Base-by-base conservation (phyloP, 306 rosid genomes). In the Begonia loranthoides region DNA sequence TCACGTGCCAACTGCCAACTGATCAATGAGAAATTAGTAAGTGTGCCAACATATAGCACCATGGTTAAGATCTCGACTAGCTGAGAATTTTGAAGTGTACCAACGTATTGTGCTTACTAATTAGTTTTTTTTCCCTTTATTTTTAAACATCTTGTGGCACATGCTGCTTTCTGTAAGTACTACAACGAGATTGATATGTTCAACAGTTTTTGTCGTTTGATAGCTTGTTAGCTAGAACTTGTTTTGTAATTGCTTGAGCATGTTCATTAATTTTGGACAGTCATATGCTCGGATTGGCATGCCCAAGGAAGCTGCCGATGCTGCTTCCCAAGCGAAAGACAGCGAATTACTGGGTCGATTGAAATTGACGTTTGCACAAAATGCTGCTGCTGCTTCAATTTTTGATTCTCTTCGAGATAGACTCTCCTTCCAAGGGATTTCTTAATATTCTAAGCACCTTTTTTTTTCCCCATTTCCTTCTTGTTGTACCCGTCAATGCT, bases 271-370 rank as follows among this genome's bases (percentile, higher is more conserved):
- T 55, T 14, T 16, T 73, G 60, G 66, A 54, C 81, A 90, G 97
- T 69, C 97, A 40, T 90, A 82, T 70, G 97, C 90, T 49, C 87
- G 95, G 58, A 82, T 90, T 55, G 94, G 92, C 73, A 76, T 82
- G 99, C 92, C 88, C 33, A 90, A 86, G 76, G 99, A 86, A 86
- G 99, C 99, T 14, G 95, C 92, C 0, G 94, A 90, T 66, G 95
- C 99, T 59, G 99, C 99, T 54, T 80, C 90, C 33, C 99, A 86
- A 71, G 81, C 94, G 8, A 90, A 90, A 62, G 95, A 90, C 44
- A 94, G 99, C 17, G 95, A 90, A 68, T 73, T 90, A 60, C 92
- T 90, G 51, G 99, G 92, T 64, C 79, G 95, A 64, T 72, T 90
- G 66, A 90, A 81, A 69, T 67, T 59, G 64, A 82, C 95, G 0